Percentiles rank a stretch among this genome's conserved stretches.
phyloP scores from a whole-genome alignment of 2,329 filamentous ascomycete species.

The Alternaria novae-zelandiae region DNA sequence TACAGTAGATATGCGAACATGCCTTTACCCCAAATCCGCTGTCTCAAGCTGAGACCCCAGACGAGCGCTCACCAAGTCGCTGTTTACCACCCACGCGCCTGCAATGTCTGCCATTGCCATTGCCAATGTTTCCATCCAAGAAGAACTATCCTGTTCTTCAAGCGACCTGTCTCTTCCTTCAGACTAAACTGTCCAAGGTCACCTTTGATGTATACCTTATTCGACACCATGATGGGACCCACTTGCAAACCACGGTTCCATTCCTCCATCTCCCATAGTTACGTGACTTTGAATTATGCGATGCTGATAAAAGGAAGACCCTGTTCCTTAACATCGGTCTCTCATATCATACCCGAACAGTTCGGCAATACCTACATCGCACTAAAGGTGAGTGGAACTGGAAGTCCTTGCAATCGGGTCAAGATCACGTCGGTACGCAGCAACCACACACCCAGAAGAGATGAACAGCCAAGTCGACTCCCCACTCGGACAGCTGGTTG shows the following conservation, averaged over 20 bases:
- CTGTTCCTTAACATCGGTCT: background rate
- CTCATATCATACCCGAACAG: background rate
- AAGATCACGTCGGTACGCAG: background rate
- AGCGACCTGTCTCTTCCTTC: background rate
- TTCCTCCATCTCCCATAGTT: background rate
- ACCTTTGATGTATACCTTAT: background rate
- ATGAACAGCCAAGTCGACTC: background rate
- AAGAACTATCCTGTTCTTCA: fast-evolving
- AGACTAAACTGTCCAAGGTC: background rate
- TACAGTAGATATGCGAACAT: background rate
- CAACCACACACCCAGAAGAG: background rate
- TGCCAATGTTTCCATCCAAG: background rate
- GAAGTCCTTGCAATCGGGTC: background rate
- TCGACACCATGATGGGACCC: background rate
- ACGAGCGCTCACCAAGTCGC: background rate
- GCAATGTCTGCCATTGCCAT: background rate
- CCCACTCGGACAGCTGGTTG: background rate
- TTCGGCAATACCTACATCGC: background rate
- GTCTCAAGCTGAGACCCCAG: background rate
- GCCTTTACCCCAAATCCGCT: background rate
- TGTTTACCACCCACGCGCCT: background rate
- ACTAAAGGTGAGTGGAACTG: background rate
- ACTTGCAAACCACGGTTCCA: background rate
- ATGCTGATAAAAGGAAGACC: background rate
- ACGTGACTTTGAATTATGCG: background rate